Percentiles rank a stretch among this genome's conserved stretches.
phyloP scores from a whole-genome alignment of 2,329 filamentous ascomycete genomes.

The Elsinoe necatrix region DNA sequence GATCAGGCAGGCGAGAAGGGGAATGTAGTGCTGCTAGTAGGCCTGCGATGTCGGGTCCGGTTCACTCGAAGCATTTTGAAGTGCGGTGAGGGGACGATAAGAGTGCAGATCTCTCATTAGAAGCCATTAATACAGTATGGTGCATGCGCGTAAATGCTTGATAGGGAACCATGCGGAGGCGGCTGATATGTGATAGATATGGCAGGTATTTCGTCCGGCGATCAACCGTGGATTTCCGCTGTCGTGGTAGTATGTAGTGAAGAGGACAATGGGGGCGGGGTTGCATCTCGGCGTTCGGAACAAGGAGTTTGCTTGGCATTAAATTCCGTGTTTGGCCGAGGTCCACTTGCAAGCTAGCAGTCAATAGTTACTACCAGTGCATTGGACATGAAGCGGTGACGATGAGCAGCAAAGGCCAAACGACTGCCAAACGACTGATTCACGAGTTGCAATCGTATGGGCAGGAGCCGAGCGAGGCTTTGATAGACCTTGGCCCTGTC shows the following conservation, averaged over 20 bases:
- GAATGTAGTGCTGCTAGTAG: too few relatives aligned
- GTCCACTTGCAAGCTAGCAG: background rate
- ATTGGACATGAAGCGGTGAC: conserved; percentile 3
- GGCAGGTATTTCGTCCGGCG: background rate
- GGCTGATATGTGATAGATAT: background rate
- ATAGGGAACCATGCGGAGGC: background rate
- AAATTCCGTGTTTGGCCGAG: background rate
- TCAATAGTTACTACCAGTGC: background rate
- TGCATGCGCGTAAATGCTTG: conserved; percentile 7
- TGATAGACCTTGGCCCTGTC: conserved; percentile 49
- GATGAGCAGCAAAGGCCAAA: conserved; percentile 14
- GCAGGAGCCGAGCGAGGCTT: conserved; percentile 47
- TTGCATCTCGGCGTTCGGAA: conserved; percentile 7
- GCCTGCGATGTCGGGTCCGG: background rate
- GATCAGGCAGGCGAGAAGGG: conserved; percentile 5
- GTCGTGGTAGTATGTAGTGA: background rate
- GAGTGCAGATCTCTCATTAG: conserved; percentile 6
- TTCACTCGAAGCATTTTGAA: background rate
- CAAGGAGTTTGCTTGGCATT: background rate
- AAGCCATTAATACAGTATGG: background rate
- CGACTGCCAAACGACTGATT: conserved; percentile 49
- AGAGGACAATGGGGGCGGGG: background rate
- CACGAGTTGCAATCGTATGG: conserved; percentile 53
- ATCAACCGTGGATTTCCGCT: background rate
- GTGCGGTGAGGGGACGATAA: background rate